phyloP scores from a whole-genome alignment of 2,329 filamentous ascomycete species.

The Fragosphaeria purpurea region DNA sequence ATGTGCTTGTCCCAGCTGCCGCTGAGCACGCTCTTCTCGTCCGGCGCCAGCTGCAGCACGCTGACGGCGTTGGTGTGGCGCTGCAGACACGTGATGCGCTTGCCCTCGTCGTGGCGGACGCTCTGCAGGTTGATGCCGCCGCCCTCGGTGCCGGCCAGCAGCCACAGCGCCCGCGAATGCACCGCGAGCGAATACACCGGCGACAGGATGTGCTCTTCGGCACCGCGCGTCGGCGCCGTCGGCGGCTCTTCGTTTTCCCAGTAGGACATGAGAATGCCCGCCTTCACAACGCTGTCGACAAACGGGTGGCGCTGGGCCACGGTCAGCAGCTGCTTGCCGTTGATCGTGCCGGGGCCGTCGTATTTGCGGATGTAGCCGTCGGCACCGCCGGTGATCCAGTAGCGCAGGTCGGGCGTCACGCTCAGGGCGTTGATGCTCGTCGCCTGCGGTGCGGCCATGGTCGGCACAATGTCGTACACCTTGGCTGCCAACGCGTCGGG shows the following conservation, averaged over 20 bases:
- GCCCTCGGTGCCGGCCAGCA: slow-evolving; percentile 81
- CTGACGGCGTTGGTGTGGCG: slow-evolving; percentile 89
- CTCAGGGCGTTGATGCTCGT: slow-evolving; percentile 92
- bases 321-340: slow-evolving; percentile 85
- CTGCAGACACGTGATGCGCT: slow-evolving; percentile 69
- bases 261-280: slow-evolving; percentile 87
- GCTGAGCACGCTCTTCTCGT: slow-evolving; percentile 79
- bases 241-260: slow-evolving; percentile 91
- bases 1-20: slow-evolving; percentile 96
- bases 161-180: slow-evolving; percentile 81
- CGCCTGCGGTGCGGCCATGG: slow-evolving; percentile 89
- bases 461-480: slow-evolving; percentile 91
- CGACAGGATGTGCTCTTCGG: slow-evolving; percentile 58
- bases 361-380: slow-evolving; percentile 97
- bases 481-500: slow-evolving; percentile 69
- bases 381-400: slow-evolving; percentile 86
- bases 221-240: slow-evolving; percentile 27
- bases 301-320: slow-evolving; percentile 95
- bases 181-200: slow-evolving; percentile 92
- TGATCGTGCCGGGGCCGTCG: slow-evolving; percentile 89
- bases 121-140: slow-evolving; percentile 90
- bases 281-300: slow-evolving; percentile 93
- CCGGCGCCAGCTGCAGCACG: slow-evolving; percentile 67
- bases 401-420: slow-evolving; percentile 86
- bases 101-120: slow-evolving; percentile 88